Conservation (phyloP, 768 basidiomycete genomes). For the Russula brevipes region DNA sequence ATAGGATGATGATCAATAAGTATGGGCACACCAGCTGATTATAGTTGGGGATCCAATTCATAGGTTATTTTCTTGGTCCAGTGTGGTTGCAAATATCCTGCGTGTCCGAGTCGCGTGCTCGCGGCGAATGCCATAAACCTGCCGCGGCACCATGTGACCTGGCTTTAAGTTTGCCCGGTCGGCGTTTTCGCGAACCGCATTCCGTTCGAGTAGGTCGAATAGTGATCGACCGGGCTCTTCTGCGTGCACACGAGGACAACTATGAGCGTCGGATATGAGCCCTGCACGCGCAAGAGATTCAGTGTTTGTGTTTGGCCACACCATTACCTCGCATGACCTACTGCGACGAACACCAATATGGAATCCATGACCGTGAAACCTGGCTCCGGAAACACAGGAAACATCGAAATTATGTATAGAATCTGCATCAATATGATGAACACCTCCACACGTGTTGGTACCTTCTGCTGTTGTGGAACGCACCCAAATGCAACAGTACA, state of each 20-base stretch:
- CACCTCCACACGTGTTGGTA: not conserved
- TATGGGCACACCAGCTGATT: not conserved
- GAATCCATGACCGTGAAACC: constrained; percentile 10
- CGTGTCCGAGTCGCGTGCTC: constrained; percentile 10
- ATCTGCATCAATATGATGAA: not conserved
- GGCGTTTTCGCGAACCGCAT: constrained; percentile 3
- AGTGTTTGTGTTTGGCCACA: not conserved
- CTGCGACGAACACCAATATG: constrained; percentile 8
- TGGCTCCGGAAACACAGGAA: constrained; percentile 8
- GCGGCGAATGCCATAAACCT: constrained; percentile 7
- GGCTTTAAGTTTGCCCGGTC: not conserved
- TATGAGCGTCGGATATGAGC: constrained; percentile 17
- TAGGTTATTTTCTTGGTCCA: constrained; percentile 12
- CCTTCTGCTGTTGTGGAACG: not conserved
- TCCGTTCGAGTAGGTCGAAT: constrained; percentile 11
- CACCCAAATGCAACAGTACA: constrained; percentile 19
- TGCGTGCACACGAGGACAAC: constrained; percentile 17
- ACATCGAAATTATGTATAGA: constrained; percentile 11
- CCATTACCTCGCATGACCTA: not conserved
- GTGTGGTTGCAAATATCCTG: constrained; percentile 8
- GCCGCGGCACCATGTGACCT: not conserved
- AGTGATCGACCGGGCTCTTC: constrained; percentile 16
- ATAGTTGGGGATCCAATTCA: not conserved
- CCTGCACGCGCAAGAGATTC: not conserved
- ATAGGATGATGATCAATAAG: not conserved